phyloP scores from a whole-genome alignment of 192 early-diverging fungal genomes.

The Coemansia sp. region DNA sequence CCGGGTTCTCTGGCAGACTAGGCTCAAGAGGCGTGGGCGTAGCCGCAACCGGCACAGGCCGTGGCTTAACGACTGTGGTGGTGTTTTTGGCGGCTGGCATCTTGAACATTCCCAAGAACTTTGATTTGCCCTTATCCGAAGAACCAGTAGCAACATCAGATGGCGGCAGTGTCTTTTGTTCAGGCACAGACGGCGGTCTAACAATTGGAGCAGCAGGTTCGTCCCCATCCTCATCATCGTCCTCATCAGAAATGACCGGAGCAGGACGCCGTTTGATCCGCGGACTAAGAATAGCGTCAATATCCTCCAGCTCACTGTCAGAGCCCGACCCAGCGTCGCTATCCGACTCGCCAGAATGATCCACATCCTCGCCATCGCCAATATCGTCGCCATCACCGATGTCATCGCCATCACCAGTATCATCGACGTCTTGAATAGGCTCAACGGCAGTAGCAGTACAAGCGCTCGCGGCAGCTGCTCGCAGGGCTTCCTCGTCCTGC shows the following conservation, averaged over 20 bases:
- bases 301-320: constrained; percentile 3
- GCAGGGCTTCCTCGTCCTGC: constrained; percentile 14
- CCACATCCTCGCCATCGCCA: not conserved
- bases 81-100: constrained; percentile 27
- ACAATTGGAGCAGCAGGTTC: not conserved
- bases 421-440: not conserved
- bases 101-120: constrained; percentile 50
- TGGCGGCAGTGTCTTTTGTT: not conserved
- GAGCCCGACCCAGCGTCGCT: not conserved
- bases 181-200: not conserved
- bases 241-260: constrained; percentile 29
- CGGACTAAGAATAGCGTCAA: not conserved
- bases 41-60: not conserved
- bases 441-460: not conserved
- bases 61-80: not conserved
- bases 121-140: constrained; percentile 19
- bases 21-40: not conserved
- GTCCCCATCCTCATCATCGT: constrained; percentile 9
- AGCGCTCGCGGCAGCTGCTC: not conserved
- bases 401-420: not conserved
- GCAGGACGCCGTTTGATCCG: constrained; percentile 7
- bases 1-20: not conserved
- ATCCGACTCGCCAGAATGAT: not conserved
- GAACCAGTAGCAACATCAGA: not conserved
- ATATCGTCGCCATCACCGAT: not conserved